A percentile compares a stretch with the other conserved stretches of the same genome.
These are phyloP conservation scores for Umbilicus rupestris DNA, from an alignment of 164 flowering plant genomes.

Conservation along the genomic window DNA sequence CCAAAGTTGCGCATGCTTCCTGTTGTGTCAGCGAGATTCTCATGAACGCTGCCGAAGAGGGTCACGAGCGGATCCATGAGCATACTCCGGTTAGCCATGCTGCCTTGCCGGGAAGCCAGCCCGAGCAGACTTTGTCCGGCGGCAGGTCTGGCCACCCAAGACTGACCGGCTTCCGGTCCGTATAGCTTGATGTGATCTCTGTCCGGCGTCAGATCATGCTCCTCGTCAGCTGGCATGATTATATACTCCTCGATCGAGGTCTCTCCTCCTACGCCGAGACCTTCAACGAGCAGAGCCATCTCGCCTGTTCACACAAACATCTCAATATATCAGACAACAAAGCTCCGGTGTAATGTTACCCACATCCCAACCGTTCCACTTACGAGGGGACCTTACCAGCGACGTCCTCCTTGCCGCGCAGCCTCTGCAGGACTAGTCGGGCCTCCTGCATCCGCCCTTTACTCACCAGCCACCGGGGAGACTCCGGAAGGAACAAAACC, in stretches of 20 bases:
- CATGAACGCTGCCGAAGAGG: constrained; percentile 84
- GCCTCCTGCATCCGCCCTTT: constrained; percentile 56
- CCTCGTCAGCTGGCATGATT: constrained; percentile 61
- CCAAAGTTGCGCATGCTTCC: constrained; percentile 49
- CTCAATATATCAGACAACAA: background rate
- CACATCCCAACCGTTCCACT: no score
- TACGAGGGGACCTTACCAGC: background rate
- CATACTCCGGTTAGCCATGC: constrained; percentile 42
- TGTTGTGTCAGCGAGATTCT: constrained; percentile 53
- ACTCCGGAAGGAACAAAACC: constrained; percentile 44
- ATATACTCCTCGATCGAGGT: constrained; percentile 79
- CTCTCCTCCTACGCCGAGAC: constrained; percentile 84
- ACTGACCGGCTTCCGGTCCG: constrained; percentile 69
- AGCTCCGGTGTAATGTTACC: background rate
- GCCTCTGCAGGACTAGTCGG: constrained; percentile 35
- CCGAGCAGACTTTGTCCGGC: constrained; percentile 59
- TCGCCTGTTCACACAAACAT: constrained; percentile 44
- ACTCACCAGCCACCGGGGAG: constrained; percentile 67
- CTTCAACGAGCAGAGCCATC: constrained; percentile 94
- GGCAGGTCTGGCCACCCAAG: constrained; percentile 87
- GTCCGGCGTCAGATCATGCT: constrained; percentile 27
- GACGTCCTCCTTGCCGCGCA: constrained; percentile 36
- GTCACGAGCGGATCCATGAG: constrained; percentile 88
- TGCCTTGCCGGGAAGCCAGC: constrained; percentile 70
- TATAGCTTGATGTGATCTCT: constrained; percentile 56